Conservation (phyloP, 2,329 filamentous ascomycete species). For the Colletotrichum sidae region DNA sequence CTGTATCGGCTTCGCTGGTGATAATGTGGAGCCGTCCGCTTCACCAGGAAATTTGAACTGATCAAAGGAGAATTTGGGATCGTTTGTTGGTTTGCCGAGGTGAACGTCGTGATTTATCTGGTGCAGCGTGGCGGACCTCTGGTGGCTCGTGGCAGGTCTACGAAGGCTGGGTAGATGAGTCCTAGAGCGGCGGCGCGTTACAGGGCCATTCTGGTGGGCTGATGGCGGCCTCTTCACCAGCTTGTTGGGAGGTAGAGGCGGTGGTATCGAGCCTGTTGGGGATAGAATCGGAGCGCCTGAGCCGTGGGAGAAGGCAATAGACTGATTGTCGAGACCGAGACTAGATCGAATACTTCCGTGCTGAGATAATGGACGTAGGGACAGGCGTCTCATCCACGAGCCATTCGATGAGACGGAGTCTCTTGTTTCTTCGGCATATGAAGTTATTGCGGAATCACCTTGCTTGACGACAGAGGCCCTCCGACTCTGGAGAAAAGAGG, state of each 20-base stretch:
- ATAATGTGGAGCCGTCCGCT: background rate
- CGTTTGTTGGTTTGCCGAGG: conserved; percentile 33
- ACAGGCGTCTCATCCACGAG: conserved; percentile 80
- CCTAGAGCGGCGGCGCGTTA: conserved; percentile 62
- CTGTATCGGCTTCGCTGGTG: conserved; percentile 5
- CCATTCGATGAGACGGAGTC: conserved; percentile 71
- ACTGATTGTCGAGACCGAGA: conserved; percentile 73
- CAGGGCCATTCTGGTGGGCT: conserved; percentile 57
- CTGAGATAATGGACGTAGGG: conserved; percentile 73
- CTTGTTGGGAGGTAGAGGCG: conserved; percentile 75
- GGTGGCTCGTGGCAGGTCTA: conserved; percentile 82
- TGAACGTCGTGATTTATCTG: conserved; percentile 54
- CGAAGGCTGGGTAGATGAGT: conserved; percentile 75
- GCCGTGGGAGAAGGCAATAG: conserved; percentile 73
- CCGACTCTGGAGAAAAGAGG: conserved; percentile 52
- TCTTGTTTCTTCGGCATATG: conserved; percentile 58
- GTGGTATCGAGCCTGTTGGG: conserved; percentile 50
- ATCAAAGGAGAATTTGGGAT: conserved; percentile 37
- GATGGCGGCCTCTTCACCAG: conserved; percentile 80
- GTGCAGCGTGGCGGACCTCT: conserved; percentile 78
- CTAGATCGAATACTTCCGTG: conserved; percentile 74
- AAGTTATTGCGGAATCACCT: conserved; percentile 50
- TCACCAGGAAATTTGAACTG: conserved; percentile 20
- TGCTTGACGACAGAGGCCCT: conserved; percentile 57
- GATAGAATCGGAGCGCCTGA: conserved; percentile 74